These are phyloP conservation scores for Chaetomiaceae sp. DNA, from an alignment of 2,329 filamentous ascomycete genomes.

Conservation along the genomic window DNA sequence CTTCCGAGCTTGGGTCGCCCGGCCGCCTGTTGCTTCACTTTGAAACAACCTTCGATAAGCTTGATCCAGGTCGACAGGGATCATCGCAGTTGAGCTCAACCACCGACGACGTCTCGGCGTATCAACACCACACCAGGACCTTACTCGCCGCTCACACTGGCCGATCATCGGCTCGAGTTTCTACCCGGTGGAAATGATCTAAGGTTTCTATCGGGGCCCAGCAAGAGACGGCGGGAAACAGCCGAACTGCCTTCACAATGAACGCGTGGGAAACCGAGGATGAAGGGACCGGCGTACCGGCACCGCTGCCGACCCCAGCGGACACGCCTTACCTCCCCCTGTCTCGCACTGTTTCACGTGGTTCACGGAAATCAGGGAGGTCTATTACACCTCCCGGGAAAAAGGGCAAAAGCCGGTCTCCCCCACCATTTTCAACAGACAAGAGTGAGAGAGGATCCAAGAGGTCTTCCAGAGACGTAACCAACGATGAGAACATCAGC, in stretches of 20 bases:
- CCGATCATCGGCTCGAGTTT: no score
- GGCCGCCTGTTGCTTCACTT: constrained; percentile 3
- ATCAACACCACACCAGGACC: constrained; percentile 13
- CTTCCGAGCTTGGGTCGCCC: constrained; percentile 8
- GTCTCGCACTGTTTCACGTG: constrained; percentile 68
- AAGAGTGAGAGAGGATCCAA: constrained; percentile 44
- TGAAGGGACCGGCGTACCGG: constrained; percentile 52
- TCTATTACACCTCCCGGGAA: constrained; percentile 60
- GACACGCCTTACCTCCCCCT: constrained; percentile 69
- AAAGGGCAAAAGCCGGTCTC: constrained; percentile 54
- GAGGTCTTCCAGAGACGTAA: constrained; percentile 53
- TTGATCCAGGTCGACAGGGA: constrained; percentile 12
- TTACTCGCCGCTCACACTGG: background rate
- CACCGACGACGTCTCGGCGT: background rate
- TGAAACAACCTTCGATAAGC: constrained; percentile 14
- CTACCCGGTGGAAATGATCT: constrained; percentile 17
- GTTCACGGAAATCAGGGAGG: constrained; percentile 56
- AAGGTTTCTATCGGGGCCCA: background rate
- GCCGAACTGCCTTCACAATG: constrained; percentile 37
- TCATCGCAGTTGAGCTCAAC: constrained; percentile 9
- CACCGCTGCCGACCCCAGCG: constrained; percentile 62
- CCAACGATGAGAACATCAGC: constrained; percentile 63
- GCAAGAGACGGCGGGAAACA: constrained; percentile 5
- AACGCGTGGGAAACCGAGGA: constrained; percentile 59
- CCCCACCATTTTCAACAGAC: constrained; percentile 44